These are phyloP conservation scores for Brassica hybrid DNA, from an alignment of 441 rosid species.

Conservation along the genomic window DNA sequence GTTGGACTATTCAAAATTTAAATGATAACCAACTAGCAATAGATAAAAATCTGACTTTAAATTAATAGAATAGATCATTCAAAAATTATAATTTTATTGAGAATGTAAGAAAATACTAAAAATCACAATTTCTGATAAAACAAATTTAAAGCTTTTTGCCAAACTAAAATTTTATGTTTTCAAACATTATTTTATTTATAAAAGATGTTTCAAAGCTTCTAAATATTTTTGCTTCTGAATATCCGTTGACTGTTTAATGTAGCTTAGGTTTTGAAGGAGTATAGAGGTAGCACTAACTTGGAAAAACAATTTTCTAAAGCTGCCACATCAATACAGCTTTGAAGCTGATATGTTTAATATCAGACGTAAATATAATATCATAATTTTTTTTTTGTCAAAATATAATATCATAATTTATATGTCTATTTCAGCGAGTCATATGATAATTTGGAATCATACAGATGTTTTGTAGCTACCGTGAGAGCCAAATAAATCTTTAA, in stretches of 20 bases:
- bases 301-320: constrained; percentile 23
- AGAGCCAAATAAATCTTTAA: background rate
- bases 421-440: background rate
- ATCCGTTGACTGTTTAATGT: background rate
- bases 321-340: constrained; percentile 35
- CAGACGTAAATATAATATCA: constrained; percentile 3
- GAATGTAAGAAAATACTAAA: too few species aligned
- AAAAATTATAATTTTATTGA: too few species aligned
- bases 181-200: background rate
- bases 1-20: too few species aligned
- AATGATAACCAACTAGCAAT: too few species aligned
- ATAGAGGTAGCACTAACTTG: background rate
- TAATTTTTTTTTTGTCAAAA: background rate
- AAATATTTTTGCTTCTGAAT: background rate
- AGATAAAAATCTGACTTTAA: too few species aligned
- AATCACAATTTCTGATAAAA: background rate
- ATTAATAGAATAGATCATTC: too few species aligned
- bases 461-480: background rate
- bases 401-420: background rate
- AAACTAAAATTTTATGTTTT: background rate
- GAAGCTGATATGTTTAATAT: constrained; percentile 32
- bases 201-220: background rate
- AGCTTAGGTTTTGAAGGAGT: constrained; percentile 7
- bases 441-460: background rate
- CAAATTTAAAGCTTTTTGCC: background rate